A percentile compares a stretch with the other conserved stretches of the same genome.
Conservation (phyloP, 2,329 filamentous ascomycete genomes). For the Aspergillus brasiliensis region DNA sequence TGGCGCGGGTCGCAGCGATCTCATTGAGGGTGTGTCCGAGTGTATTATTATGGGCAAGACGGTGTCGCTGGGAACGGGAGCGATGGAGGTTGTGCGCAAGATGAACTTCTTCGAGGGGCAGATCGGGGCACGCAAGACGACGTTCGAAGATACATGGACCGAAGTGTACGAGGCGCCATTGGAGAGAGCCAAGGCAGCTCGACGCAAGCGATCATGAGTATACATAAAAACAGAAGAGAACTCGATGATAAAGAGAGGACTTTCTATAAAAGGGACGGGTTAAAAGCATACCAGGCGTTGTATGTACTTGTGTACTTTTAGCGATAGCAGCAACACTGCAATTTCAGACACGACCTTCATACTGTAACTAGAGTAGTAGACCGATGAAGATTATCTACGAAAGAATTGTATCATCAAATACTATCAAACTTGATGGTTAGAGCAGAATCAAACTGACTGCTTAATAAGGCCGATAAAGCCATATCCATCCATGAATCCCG, state of each 20-base stretch:
- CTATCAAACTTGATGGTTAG: too few relatives aligned
- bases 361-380: not conserved
- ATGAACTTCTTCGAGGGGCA: conserved; percentile 67
- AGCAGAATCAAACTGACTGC: not conserved
- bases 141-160: conserved; percentile 68
- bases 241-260: too few relatives aligned
- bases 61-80: conserved; percentile 86
- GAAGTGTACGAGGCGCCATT: conserved; percentile 15
- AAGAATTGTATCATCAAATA: too few relatives aligned
- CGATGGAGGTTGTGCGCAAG: conserved; percentile 82
- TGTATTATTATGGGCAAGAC: conserved; percentile 99
- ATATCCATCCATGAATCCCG: not conserved
- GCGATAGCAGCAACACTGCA: not conserved
- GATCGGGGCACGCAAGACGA: conserved; percentile 57
- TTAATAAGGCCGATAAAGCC: not conserved
- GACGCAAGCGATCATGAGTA: conserved; percentile 2
- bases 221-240: not conserved
- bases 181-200: conserved; percentile 12
- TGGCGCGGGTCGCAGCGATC: conserved; percentile 85
- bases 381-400: too few relatives aligned
- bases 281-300: conserved; percentile 8
- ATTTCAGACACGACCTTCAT: not conserved
- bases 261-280: conserved; percentile 11
- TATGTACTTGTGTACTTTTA: not conserved
- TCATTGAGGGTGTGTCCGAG: conserved; percentile 90